Conservation (phyloP, 768 basidiomycete genomes). For the Mycena metata region DNA sequence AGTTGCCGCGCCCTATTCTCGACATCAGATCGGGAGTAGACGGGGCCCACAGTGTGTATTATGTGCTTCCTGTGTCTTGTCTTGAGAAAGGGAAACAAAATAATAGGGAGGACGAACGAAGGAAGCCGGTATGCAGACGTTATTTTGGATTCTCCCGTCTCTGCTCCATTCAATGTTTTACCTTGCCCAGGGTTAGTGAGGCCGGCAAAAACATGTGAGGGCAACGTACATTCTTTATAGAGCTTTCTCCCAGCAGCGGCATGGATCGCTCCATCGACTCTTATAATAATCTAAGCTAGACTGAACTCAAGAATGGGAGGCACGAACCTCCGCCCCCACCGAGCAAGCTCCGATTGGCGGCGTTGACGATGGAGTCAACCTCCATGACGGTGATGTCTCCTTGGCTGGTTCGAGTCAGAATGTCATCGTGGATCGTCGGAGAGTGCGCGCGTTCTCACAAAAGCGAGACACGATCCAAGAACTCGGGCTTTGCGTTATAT, state of each 20-base stretch:
- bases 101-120: conserved; percentile 63
- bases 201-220: background rate
- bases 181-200: conserved; percentile 54
- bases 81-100: conserved; percentile 4
- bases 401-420: conserved; percentile 59
- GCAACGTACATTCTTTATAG: conserved; percentile 74
- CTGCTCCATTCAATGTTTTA: conserved; percentile 73
- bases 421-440: conserved; percentile 7
- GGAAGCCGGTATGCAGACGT: conserved; percentile 84
- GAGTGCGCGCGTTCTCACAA: conserved; percentile 60
- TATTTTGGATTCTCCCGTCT: conserved; percentile 83
- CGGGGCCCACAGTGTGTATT: conserved; percentile 87
- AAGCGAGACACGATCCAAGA: conserved; percentile 75
- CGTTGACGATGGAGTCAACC: conserved; percentile 85
- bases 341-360: conserved; percentile 79
- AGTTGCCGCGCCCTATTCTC: conserved; percentile 67
- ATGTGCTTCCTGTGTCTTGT: conserved; percentile 68
- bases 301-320: background rate
- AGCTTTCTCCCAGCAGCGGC: conserved; percentile 76
- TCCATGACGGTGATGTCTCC: conserved; percentile 83
- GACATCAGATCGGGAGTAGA: conserved; percentile 61
- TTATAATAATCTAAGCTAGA: conserved; percentile 9
- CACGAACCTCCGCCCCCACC: conserved; percentile 83
- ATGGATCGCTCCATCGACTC: conserved; percentile 90
- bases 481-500: conserved; percentile 52